These are phyloP conservation scores for Diaporthe amygdali DNA, from an alignment of 2,329 filamentous ascomycete species.

Conservation along the genomic window DNA sequence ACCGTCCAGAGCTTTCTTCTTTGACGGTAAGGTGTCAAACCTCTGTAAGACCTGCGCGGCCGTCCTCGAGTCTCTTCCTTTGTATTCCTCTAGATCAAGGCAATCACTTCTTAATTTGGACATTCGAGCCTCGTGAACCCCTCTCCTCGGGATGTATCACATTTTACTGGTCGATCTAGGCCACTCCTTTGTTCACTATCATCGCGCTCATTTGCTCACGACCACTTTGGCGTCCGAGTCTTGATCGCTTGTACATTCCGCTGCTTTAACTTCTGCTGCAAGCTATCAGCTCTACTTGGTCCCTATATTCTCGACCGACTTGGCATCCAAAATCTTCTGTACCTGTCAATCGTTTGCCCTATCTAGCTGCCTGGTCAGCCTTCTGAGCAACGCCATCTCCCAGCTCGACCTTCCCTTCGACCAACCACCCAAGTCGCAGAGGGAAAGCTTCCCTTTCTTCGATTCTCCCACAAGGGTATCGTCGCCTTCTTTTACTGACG, in stretches of 20 bases:
- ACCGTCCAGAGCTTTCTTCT: not conserved
- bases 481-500: not conserved
- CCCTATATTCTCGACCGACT: not conserved
- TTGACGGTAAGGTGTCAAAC: conserved; percentile 8
- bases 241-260: not conserved
- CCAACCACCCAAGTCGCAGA: not conserved
- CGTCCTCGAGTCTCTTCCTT: not conserved
- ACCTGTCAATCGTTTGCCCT: not conserved
- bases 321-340: not conserved
- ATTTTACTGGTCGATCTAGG: not conserved
- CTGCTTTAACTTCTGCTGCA: conserved; percentile 5
- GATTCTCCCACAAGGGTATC: not conserved
- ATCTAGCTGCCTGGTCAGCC: conserved; percentile 15
- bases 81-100: conserved; percentile 15
- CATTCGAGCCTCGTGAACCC: not conserved
- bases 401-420: conserved; percentile 2
- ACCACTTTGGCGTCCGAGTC: conserved; percentile 9
- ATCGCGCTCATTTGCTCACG: not conserved
- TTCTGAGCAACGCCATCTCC: not conserved
- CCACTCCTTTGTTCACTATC: conserved; percentile 20
- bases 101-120: conserved; percentile 13
- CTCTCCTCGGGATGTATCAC: conserved; percentile 12
- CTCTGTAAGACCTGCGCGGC: not conserved
- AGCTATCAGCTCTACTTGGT: not conserved
- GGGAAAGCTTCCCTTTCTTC: conserved; percentile 7